Conservation (phyloP, 225 moss, liverwort and hornwort genomes). For the Physcomitrellopsis africana region DNA sequence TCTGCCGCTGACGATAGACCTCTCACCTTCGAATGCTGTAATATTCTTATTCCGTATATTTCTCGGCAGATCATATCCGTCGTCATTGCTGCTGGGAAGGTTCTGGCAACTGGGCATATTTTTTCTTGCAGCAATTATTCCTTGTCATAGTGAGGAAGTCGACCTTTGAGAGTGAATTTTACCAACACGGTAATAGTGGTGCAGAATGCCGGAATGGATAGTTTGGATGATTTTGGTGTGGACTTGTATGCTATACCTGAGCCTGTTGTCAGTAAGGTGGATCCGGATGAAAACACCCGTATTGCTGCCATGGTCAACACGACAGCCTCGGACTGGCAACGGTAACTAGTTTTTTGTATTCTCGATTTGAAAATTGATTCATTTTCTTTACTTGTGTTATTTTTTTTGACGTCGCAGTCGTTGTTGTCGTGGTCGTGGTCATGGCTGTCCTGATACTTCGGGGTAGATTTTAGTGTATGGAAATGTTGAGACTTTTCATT, state of each 20-base stretch:
- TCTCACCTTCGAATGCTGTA: neutral
- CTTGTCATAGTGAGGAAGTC: neutral
- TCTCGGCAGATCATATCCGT: neutral
- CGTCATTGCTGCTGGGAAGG: neutral
- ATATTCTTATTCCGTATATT: neutral
- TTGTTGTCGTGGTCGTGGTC: too few relatives aligned
- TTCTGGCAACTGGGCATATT: conserved; percentile 4
- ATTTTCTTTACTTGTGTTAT: neutral
- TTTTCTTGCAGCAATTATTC: neutral
- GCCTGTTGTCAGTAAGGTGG: conserved; percentile 68
- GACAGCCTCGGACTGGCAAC: conserved; percentile 94
- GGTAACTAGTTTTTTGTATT: conserved; percentile 40
- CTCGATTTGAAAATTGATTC: neutral
- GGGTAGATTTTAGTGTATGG: neutral
- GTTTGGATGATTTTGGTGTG: conserved; percentile 94
- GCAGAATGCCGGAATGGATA: conserved; percentile 73
- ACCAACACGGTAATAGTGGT: conserved; percentile 19
- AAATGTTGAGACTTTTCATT: neutral
- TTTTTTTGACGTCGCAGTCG: too few relatives aligned
- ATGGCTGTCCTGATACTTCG: neutral
- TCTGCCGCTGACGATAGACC: neutral
- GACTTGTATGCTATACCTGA: conserved; percentile 93
- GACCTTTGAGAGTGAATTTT: conserved; percentile 8
- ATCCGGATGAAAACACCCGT: conserved; percentile 81
- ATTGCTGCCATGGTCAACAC: conserved; percentile 87